Evolutionary conservation across 495 filamentous ascomycete genomes (phyloP).

Genomic region (Aspergillus heteromorphus): DNA sequence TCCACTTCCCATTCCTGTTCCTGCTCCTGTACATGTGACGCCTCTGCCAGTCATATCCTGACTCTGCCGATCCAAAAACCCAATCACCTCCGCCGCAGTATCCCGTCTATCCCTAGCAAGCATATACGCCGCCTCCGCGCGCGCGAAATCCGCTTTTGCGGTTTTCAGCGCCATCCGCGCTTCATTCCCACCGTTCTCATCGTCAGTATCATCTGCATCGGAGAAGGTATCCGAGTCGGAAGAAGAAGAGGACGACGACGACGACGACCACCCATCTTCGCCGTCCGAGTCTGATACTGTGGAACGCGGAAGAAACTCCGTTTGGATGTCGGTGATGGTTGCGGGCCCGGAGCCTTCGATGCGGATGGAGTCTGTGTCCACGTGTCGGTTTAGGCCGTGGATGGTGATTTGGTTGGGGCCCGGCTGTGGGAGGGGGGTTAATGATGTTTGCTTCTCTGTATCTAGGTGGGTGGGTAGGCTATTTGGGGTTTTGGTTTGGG

Average conservation of each 20-base stretch:
- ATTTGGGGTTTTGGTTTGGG: not conserved
- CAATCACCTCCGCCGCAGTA: slow-evolving; percentile 8
- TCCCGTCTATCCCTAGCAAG: slow-evolving; percentile 15
- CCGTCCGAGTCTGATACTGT: too few species aligned
- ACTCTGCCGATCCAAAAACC: slow-evolving; percentile 17
- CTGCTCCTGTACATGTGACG: too few species aligned
- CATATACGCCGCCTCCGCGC: slow-evolving; percentile 12
- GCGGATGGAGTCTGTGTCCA: slow-evolving; percentile 63
- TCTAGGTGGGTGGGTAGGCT: too few species aligned
- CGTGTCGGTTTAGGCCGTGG: slow-evolving; percentile 53
- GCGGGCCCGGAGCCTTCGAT: slow-evolving; percentile 58
- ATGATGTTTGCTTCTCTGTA: too few species aligned
- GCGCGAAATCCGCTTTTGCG: slow-evolving; percentile 5
- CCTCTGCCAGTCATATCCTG: too few species aligned
- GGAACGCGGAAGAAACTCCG: slow-evolving; percentile 60
- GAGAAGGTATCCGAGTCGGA: too few species aligned
- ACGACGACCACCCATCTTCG: too few species aligned
- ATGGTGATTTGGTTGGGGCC: slow-evolving; percentile 62
- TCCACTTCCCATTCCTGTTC: slow-evolving; percentile 3
- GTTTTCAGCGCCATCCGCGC: slow-evolving; percentile 11
- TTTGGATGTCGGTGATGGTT: slow-evolving; percentile 60
- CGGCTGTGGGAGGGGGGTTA: slow-evolving; percentile 31
- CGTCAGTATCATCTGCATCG: slow-evolving; percentile 29
- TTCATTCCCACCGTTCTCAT: slow-evolving; percentile 24
- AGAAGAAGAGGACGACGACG: slow-evolving; percentile 6